phyloP scores from a whole-genome alignment of 805 yeast species.

The Starmerella etchellsii region DNA sequence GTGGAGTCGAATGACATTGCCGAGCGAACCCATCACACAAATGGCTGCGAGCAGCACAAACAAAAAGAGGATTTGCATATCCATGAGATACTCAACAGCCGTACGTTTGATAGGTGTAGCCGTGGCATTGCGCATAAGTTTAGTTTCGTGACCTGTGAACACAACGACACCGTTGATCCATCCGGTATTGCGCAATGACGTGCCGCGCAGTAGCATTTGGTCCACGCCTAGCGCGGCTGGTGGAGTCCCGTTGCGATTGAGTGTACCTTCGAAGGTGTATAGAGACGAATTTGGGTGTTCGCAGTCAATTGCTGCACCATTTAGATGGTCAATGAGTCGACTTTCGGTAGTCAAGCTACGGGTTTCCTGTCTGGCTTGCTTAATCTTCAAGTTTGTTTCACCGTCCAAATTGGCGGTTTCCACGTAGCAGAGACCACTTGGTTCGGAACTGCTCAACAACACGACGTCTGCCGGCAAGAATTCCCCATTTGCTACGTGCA shows the following conservation, averaged over 20 bases:
- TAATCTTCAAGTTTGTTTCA: constrained; percentile 90
- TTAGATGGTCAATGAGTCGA: constrained; percentile 36
- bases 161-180: constrained; percentile 92
- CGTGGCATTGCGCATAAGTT: constrained; percentile 95
- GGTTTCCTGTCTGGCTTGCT: constrained; percentile 76
- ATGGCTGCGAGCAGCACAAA: constrained; percentile 67
- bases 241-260: constrained; percentile 31
- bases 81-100: constrained; percentile 90
- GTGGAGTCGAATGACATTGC: constrained; percentile 64
- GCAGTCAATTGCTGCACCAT: constrained; percentile 48
- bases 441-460: constrained; percentile 82
- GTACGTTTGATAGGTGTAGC: constrained; percentile 97
- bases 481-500: constrained; percentile 72
- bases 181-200: constrained; percentile 82
- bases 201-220: constrained; percentile 86
- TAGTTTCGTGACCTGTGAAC: constrained; percentile 97
- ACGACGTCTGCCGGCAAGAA: constrained; percentile 89
- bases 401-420: constrained; percentile 98
- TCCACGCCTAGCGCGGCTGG: constrained; percentile 71
- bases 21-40: constrained; percentile 70
- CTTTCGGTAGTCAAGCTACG: constrained; percentile 53
- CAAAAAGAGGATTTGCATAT: constrained; percentile 77
- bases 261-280: constrained; percentile 89
- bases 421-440: constrained; percentile 93
- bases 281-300: constrained; percentile 91